Percentiles rank a stretch among this genome's conserved stretches.
Conservation (phyloP, 805 yeast species). For the Tetrapisispora nanseiensis region DNA sequence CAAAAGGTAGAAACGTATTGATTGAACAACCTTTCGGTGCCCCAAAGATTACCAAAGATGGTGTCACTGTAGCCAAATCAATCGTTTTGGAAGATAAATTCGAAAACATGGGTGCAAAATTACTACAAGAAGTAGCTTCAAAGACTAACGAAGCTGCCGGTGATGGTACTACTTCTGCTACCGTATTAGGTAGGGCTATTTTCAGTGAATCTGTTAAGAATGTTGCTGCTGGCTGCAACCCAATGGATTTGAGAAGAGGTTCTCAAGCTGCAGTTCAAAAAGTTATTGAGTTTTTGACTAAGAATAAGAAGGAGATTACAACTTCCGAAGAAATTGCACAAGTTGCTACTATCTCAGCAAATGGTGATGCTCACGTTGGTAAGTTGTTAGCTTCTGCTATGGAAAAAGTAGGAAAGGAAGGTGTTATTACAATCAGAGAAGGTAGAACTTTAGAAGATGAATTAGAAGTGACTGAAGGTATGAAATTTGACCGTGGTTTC, state of each 20-base stretch:
- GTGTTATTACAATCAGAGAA: conserved; percentile 95
- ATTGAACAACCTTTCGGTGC: conserved; percentile 95
- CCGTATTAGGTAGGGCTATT: conserved; percentile 90
- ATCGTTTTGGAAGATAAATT: conserved; percentile 78
- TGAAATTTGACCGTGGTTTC: conserved; percentile 96
- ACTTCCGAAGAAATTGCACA: conserved; percentile 93
- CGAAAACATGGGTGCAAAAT: conserved; percentile 93
- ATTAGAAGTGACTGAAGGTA: conserved; percentile 94
- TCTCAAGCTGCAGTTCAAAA: conserved; percentile 94
- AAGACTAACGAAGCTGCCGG: conserved; percentile 97
- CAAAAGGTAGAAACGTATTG: conserved; percentile 93
- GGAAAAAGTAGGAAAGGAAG: conserved; percentile 98
- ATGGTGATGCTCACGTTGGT: conserved; percentile 92
- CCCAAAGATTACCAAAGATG: conserved; percentile 98
- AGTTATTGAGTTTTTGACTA: conserved; percentile 72
- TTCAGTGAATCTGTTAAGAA: conserved; percentile 92
- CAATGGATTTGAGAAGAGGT: conserved; percentile 96
- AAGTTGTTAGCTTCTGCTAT: conserved; percentile 84
- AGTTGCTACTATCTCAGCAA: conserved; percentile 96
- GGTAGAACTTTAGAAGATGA: conserved; percentile 96
- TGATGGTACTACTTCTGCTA: conserved; percentile 97
- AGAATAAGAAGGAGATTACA: conserved; percentile 86
- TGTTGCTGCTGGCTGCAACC: conserved; percentile 98
- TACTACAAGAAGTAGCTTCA: conserved; percentile 92
- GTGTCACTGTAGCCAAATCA: conserved; percentile 92